phyloP scores from a whole-genome alignment of 768 basidiomycete genomes.

The Suillus alpinus region DNA sequence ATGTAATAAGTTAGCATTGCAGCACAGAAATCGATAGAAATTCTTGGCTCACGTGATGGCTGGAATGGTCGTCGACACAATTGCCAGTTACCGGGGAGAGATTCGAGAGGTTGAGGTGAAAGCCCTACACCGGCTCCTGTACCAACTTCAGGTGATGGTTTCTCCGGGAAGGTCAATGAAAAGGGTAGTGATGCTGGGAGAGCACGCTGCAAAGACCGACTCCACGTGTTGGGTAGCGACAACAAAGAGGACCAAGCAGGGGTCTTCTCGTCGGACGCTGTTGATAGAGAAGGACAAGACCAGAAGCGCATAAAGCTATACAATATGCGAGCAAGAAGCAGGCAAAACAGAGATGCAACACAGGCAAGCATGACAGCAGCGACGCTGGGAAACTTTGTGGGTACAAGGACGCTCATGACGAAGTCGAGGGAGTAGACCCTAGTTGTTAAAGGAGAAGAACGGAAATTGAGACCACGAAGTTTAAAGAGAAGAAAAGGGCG shows the following conservation, averaged over 20 bases:
- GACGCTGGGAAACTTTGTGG: constrained; percentile 27
- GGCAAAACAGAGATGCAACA: constrained; percentile 23
- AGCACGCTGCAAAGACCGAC: constrained; percentile 18
- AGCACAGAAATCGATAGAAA: background rate
- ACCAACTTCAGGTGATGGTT: constrained; percentile 12
- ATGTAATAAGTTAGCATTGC: constrained; percentile 1
- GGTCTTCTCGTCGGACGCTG: constrained; percentile 17
- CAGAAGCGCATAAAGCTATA: constrained; percentile 26
- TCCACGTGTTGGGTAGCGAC: constrained; percentile 13
- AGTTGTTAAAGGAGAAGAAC: constrained; percentile 20
- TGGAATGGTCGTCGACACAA: constrained; percentile 23
- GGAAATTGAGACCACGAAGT: constrained; percentile 22
- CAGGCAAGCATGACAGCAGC: constrained; percentile 32
- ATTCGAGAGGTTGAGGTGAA: constrained; percentile 12
- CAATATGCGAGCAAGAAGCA: constrained; percentile 30
- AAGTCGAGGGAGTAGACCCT: background rate
- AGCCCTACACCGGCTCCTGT: constrained; percentile 7
- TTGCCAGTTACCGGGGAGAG: constrained; percentile 20
- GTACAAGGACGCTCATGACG: constrained; percentile 31
- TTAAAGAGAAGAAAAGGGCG: constrained; percentile 4
- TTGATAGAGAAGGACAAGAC: constrained; percentile 17
- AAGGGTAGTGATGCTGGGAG: constrained; percentile 29
- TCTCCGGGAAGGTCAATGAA: constrained; percentile 20
- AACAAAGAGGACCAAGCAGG: background rate
- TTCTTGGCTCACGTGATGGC: constrained; percentile 27